Evolutionary conservation across 176 grass and related monocot species (phyloP), one percentile per base, ranked within the genome.

Genomic region (Elaeis guineensis): DNA sequence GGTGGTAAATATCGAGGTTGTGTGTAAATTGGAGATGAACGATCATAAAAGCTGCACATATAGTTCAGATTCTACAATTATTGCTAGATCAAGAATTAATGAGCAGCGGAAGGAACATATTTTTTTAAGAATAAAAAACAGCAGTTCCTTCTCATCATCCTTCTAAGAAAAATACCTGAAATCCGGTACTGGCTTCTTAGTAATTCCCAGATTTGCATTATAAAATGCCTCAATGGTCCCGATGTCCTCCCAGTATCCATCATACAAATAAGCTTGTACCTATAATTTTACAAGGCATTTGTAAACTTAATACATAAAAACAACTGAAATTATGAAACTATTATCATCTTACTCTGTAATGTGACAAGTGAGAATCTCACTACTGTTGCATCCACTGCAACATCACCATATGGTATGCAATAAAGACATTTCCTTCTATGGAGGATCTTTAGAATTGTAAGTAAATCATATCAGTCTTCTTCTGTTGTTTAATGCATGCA

Each of bases 161-260:
- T 17, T 59, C 14, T 17, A 50, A 63, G 28, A 67, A 54, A 21
- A 65, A 25, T 83, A 98, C 93, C 81, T 98, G 76, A 98, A 98
- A 83, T 98, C 84, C 51, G 93, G 88, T 25, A 86, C 54, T 16
- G 88, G 93, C 68, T 92, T 98, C 49, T 98, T 98, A 15, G 88
- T 92, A 70, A 92, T 92, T 71, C 93, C 93, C 35, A 98, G 76
- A 67, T 98, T 98, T 50, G 88, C 83, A 3, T 91, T 87, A 70
- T 91, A 91, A 52, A 91, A 87, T 67, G 88, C 85, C 69, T 89
- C 81, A 14, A 95, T 95, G 2, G 89, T 95, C 63, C 89, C 89
- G 54, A 98, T 98, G 66, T 98, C 94, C 79, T 98, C 94, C 94
- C 94, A 98, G 51, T 98, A 98, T 52, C 94, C 94, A 86, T 98